A percentile compares a stretch with the other conserved stretches of the same genome.
Conservation (phyloP, 2,329 filamentous ascomycete species). For the Aspergillus viridinutans region DNA sequence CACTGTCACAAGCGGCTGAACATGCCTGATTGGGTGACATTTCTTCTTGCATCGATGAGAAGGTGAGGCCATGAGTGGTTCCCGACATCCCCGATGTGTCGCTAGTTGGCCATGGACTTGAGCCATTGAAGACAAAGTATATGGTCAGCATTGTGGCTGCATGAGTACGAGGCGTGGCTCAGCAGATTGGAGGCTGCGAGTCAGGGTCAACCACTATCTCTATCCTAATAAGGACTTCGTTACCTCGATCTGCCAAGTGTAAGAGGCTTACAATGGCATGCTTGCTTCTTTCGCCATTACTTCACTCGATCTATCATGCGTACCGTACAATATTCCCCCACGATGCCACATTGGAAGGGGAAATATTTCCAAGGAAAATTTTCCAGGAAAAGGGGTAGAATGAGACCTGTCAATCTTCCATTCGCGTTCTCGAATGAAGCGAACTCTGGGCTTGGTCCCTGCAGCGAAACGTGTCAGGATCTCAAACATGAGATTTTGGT, state of each 20-base stretch:
- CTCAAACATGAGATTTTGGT: slow-evolving; percentile 5
- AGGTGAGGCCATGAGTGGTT: no score
- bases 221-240: not conserved
- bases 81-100: not conserved
- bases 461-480: slow-evolving; percentile 13
- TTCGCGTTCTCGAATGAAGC: slow-evolving; percentile 3
- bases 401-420: slow-evolving; percentile 14
- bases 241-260: not conserved
- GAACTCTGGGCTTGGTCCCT: slow-evolving; percentile 5
- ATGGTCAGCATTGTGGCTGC: not conserved
- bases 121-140: not conserved
- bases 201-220: not conserved
- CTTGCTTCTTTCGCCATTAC: not conserved
- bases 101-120: not conserved
- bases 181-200: not conserved
- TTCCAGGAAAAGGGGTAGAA: slow-evolving; percentile 1
- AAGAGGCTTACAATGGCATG: not conserved
- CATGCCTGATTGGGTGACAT: not conserved
- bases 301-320: not conserved
- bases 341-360: not conserved
- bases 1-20: not conserved
- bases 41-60: not conserved
- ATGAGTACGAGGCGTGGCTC: not conserved
- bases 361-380: not conserved
- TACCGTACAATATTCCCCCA: not conserved